Conservation (phyloP, 345 rosid species). For the Boechera retrofracta region DNA sequence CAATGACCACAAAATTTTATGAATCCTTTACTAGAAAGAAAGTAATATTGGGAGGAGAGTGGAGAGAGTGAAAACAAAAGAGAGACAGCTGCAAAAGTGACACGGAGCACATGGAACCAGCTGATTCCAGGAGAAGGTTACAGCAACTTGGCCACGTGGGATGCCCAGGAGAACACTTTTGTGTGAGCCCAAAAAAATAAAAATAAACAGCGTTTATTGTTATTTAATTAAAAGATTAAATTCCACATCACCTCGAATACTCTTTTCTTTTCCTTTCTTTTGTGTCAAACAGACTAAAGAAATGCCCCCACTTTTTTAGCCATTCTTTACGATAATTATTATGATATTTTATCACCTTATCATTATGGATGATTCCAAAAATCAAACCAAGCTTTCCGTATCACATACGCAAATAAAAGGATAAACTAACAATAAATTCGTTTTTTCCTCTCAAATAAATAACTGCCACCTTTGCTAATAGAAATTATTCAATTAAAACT, state of each 20-base stretch:
- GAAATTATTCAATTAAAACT: no score
- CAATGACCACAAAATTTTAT: slow-evolving; percentile 12
- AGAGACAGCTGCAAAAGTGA: slow-evolving; percentile 42
- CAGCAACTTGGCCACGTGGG: slow-evolving; percentile 46
- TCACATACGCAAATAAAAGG: slow-evolving; percentile 17
- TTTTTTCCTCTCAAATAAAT: neutral
- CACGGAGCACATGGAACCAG: slow-evolving; percentile 48
- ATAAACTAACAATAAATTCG: neutral
- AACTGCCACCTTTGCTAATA: slow-evolving; percentile 15
- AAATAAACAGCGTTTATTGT: neutral
- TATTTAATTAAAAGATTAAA: neutral
- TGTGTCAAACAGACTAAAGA: neutral
- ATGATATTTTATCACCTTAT: neutral
- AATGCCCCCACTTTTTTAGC: neutral
- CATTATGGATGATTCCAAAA: slow-evolving; percentile 24
- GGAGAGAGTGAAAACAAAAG: slow-evolving; percentile 20
- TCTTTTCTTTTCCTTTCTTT: no score
- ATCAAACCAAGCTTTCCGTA: slow-evolving; percentile 29
- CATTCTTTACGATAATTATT: neutral
- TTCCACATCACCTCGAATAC: slow-evolving; percentile 1
- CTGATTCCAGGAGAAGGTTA: slow-evolving; percentile 45
- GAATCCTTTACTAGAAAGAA: neutral
- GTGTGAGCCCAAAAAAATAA: slow-evolving; percentile 11
- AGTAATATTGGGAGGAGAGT: slow-evolving; percentile 5
- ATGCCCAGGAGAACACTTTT: slow-evolving; percentile 9